phyloP scores from a whole-genome alignment of 768 basidiomycete genomes.

The Naganishia vaughanmartiniae region DNA sequence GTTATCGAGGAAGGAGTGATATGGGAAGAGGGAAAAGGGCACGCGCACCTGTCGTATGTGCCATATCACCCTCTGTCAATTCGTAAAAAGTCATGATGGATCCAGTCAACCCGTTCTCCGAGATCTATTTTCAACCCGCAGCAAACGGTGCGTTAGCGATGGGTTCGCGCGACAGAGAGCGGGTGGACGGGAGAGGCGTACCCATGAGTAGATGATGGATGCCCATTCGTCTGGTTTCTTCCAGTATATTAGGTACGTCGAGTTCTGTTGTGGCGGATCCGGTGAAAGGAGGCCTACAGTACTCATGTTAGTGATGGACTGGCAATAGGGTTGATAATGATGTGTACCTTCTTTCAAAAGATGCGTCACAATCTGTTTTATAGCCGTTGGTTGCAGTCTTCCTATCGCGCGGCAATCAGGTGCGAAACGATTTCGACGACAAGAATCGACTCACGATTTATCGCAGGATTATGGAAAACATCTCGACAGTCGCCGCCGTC shows the following conservation, averaged over 20 bases:
- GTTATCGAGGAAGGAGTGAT: neutral
- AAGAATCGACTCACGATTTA: constrained; percentile 43
- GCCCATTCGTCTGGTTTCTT: constrained; percentile 55
- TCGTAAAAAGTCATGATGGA: constrained; percentile 56
- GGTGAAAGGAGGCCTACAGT: constrained; percentile 43
- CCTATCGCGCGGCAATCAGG: constrained; percentile 33
- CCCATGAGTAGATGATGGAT: constrained; percentile 53
- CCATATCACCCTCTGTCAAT: constrained; percentile 53
- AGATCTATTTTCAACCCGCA: constrained; percentile 41
- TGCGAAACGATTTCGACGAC: neutral
- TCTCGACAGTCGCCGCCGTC: constrained; percentile 37
- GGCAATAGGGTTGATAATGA: no score
- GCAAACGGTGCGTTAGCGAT: neutral
- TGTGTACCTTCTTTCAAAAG: constrained; percentile 50
- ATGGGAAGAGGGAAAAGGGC: neutral
- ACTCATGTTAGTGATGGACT: no score
- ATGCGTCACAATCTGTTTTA: constrained; percentile 39
- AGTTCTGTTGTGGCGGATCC: constrained; percentile 47
- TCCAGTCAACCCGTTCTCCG: constrained; percentile 51
- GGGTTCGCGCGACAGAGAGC: neutral
- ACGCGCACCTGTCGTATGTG: constrained; percentile 45
- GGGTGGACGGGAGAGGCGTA: constrained; percentile 32
- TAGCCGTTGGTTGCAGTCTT: constrained; percentile 37
- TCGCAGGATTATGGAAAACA: constrained; percentile 47
- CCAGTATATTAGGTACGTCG: constrained; percentile 53